Base-by-base conservation (phyloP, 129 eudicot species). In the Ambrosia artemisiifolia region DNA sequence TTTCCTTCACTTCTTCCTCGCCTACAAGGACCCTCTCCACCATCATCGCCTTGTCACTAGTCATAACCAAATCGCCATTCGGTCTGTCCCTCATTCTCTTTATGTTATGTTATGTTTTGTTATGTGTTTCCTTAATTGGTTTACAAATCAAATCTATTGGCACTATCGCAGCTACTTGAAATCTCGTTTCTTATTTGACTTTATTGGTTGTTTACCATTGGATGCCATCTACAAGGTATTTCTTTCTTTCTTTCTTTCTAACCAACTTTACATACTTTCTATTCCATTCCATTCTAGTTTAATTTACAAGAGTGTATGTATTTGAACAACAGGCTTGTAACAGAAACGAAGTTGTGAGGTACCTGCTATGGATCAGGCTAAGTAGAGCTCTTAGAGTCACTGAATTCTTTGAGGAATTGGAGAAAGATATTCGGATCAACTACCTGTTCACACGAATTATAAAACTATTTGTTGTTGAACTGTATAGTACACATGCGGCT, bases 401-500 rank as follows among this genome's bases (percentile, higher is more conserved):
- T n/a, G 87, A 83, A 19, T 86, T 85, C 28, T 88, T 88, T 47
- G 84, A 83, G 70, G 76, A 59, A 44, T 19, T 88, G 75, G 96
- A 88, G 79, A 85, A 88, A 54, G 88, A 88, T 55, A 88, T 83
- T 18, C 89, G 89, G 8, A 74, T 88, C 71, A 88, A 86, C 54
- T 88, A 88, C 56, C 85, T 88, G 11, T 88, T 79, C 47, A 86
- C 91, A 46, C 73, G 96, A 78, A 88, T 86, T 54, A 64, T 88
- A 4, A 88, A 88, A 46, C 91, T 88, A 51, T 70, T 88, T 28
- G 96, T 80, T 70, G 96, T 88, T 18, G 96, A 88, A 67, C 78
- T 86, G 0, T 88, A 88, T 33, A 83, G 91, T 81, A 88, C 91
- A 8, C 96, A 88, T 67, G 86, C 96, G 33, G 96, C 96, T 4